Conservation (phyloP, 2,329 filamentous ascomycete genomes). For the Aspergillus sp. region DNA sequence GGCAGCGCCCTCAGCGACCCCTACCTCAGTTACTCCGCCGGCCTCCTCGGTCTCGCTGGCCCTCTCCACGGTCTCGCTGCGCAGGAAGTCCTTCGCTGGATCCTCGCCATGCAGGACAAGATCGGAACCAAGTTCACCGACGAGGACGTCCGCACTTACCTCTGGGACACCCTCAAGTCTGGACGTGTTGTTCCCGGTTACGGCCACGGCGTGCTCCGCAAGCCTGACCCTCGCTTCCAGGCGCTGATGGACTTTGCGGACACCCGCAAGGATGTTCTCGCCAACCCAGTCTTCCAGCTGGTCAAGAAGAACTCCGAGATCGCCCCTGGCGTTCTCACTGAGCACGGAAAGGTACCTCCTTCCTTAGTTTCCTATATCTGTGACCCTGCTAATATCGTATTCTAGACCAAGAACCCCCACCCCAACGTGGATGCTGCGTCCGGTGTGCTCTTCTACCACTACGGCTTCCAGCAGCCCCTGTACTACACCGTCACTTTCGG, state of each 20-base stretch:
- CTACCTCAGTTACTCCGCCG: conserved; percentile 93
- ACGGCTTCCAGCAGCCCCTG: conserved; percentile 93
- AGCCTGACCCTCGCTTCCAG: conserved; percentile 94
- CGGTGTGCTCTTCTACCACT: conserved; percentile 96
- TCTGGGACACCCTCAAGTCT: conserved; percentile 90
- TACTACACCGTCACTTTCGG: conserved; percentile 81
- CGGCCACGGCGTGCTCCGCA: conserved; percentile 92
- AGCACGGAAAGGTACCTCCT: conserved; percentile 76
- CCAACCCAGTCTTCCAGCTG: conserved; percentile 87
- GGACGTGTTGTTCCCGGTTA: conserved; percentile 94
- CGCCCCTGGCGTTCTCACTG: conserved; percentile 82
- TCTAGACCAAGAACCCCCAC: conserved; percentile 87
- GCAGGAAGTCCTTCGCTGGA: conserved; percentile 96
- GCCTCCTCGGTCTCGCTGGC: conserved; percentile 92
- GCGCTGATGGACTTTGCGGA: conserved; percentile 95
- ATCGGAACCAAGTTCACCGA: conserved; percentile 78
- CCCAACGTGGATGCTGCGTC: conserved; percentile 95
- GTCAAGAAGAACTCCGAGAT: conserved; percentile 92
- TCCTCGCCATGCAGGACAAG: conserved; percentile 88
- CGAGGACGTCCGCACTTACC: conserved; percentile 80
- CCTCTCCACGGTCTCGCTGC: conserved; percentile 90
- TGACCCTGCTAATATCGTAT: conserved; percentile 1
- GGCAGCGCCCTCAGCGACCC: conserved; percentile 92
- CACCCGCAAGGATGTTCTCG: conserved; percentile 77
- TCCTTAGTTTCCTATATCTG: neutral